phyloP scores from a whole-genome alignment of 2,329 filamentous ascomycete genomes.

The Falciphora oryzae region DNA sequence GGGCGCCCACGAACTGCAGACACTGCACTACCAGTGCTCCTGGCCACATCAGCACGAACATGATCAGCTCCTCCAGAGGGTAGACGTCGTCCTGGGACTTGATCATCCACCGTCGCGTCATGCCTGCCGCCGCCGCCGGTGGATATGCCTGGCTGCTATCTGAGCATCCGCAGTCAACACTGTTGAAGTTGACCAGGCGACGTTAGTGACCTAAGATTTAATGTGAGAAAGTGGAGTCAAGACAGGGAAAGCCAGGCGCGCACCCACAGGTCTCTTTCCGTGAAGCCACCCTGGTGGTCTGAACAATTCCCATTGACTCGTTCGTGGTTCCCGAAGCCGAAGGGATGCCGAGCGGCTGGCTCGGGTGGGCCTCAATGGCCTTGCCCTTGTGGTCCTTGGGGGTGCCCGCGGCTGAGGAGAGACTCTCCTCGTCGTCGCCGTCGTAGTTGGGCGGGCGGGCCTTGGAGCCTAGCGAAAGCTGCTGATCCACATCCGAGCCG shows the following conservation, averaged over 20 bases:
- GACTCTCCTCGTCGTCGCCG: neutral
- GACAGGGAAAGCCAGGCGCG: neutral
- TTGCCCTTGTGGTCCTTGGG: neutral
- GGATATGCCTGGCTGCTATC: neutral
- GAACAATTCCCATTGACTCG: neutral
- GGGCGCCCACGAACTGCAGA: neutral
- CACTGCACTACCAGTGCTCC: neutral
- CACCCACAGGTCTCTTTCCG: neutral
- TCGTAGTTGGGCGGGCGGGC: neutral
- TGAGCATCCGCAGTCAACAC: neutral
- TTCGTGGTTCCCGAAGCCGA: neutral
- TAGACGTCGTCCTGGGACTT: constrained; percentile 3
- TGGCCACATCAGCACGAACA: neutral
- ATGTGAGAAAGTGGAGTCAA: neutral
- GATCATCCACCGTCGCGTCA: constrained; percentile 1
- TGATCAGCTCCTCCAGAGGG: neutral
- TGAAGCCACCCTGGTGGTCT: neutral
- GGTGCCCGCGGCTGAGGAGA: neutral
- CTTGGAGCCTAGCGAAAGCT: too few species aligned
- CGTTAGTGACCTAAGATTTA: neutral
- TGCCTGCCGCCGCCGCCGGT: neutral
- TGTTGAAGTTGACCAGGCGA: neutral
- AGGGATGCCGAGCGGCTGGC: neutral
- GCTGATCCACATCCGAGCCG: neutral
- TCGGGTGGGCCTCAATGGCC: neutral